Conservation (phyloP, 306 rosid genomes). For the Potentilla sterilis region DNA sequence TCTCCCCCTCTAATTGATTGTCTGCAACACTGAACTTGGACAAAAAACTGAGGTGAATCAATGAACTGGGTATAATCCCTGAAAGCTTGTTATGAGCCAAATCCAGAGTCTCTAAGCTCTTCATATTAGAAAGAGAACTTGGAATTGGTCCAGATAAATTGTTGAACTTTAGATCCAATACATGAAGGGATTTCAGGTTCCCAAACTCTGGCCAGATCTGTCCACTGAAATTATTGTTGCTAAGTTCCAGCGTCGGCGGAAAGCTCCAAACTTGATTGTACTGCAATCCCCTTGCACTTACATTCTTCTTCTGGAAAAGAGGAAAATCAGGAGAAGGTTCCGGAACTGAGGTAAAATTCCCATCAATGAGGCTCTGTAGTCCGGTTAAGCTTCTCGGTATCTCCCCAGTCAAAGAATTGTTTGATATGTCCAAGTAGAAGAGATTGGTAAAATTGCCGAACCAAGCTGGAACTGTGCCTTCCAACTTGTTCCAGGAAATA, state of each 20-base stretch:
- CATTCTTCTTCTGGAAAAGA: constrained; percentile 39
- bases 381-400: constrained; percentile 37
- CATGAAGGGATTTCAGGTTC: constrained; percentile 40
- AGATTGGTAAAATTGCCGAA: constrained; percentile 34
- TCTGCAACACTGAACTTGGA: constrained; percentile 49
- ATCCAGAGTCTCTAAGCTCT: constrained; percentile 52
- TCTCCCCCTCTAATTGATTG: constrained; percentile 43
- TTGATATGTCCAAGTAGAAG: constrained; percentile 60
- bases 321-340: constrained; percentile 44
- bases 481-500: constrained; percentile 50
- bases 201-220: constrained; percentile 53
- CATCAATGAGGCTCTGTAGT: constrained; percentile 26
- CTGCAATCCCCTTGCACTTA: constrained; percentile 37
- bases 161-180: constrained; percentile 41
- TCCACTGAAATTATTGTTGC: constrained; percentile 43
- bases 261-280: constrained; percentile 47
- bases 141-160: constrained; percentile 46
- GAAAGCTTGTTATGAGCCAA: constrained; percentile 46
- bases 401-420: constrained; percentile 50
- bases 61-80: constrained; percentile 39
- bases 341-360: constrained; percentile 18
- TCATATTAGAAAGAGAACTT: constrained; percentile 27
- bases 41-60: constrained; percentile 40
- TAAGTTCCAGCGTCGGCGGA: constrained; percentile 46
- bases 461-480: constrained; percentile 46